Percentiles rank a stretch among this genome's conserved stretches.
Conservation (phyloP, 1,284 basidiomycete species). For the Pseudozyma pruni region DNA sequence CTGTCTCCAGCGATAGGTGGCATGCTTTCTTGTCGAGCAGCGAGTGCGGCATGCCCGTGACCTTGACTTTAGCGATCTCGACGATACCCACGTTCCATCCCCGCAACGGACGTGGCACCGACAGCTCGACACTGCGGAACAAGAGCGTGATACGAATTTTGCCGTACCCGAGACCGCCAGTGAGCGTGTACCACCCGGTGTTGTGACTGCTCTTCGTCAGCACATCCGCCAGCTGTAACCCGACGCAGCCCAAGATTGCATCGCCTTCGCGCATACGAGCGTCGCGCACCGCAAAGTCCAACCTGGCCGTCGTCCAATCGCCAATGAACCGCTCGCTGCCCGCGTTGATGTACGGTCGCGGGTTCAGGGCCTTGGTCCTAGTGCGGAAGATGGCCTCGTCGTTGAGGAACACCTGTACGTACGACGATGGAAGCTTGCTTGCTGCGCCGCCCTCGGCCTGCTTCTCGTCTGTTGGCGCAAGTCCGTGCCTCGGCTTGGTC, state of each 20-base stretch:
- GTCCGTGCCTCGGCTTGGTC: constrained; percentile 27
- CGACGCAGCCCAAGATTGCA: constrained; percentile 58
- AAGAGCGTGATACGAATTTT: constrained; percentile 58
- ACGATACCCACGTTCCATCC: constrained; percentile 63
- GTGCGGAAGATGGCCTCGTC: constrained; percentile 63
- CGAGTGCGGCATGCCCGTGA: constrained; percentile 31
- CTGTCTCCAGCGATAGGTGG: constrained; percentile 51
- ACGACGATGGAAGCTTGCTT: constrained; percentile 57
- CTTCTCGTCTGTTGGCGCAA: constrained; percentile 37
- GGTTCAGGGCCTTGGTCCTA: constrained; percentile 57
- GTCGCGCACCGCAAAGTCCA: constrained; percentile 59
- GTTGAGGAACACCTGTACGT: constrained; percentile 62
- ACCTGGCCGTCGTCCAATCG: constrained; percentile 54
- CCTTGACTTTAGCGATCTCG: constrained; percentile 46
- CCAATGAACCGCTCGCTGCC: constrained; percentile 58
- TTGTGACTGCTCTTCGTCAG: constrained; percentile 39
- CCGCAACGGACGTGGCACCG: constrained; percentile 52
- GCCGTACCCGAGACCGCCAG: constrained; percentile 57
- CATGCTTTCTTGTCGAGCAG: constrained; percentile 48
- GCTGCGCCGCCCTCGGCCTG: constrained; percentile 41
- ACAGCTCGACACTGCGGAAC: constrained; percentile 57
- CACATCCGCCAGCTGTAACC: constrained; percentile 51
- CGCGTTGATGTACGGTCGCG: constrained; percentile 61
- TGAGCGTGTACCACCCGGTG: constrained; percentile 56
- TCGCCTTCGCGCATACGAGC: constrained; percentile 59